Percentiles rank a stretch among this genome's conserved stretches.
phyloP scores from a whole-genome alignment of 1,284 basidiomycete genomes.

The Sporisorium scitamineum region DNA sequence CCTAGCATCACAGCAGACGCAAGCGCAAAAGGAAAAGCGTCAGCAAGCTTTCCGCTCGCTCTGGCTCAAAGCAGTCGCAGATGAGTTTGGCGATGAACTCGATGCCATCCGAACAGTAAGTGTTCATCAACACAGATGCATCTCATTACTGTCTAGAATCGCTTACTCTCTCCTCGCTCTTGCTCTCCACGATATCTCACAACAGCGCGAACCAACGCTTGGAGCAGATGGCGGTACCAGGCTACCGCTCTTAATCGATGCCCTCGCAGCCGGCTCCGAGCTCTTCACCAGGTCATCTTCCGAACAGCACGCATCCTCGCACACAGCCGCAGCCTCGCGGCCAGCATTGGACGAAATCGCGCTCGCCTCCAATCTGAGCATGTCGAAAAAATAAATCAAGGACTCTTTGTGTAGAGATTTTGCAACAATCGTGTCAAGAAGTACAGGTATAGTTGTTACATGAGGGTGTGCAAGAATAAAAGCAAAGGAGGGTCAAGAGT shows the following conservation, averaged over 20 bases:
- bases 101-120: slow-evolving; percentile 52
- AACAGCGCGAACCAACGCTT: slow-evolving; percentile 44
- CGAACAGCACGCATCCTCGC: not conserved
- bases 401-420: not conserved
- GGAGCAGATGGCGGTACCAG: slow-evolving; percentile 52
- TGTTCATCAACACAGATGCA: not conserved
- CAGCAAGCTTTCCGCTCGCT: slow-evolving; percentile 48
- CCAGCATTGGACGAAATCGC: slow-evolving; percentile 3
- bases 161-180: slow-evolving; percentile 6
- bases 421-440: not conserved
- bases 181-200: not conserved
- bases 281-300: slow-evolving; percentile 21
- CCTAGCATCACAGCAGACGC: slow-evolving; percentile 12
- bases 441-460: not conserved
- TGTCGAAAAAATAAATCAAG: not conserved
- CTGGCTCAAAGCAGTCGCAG: slow-evolving; percentile 58
- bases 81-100: slow-evolving; percentile 58
- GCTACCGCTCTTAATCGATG: slow-evolving; percentile 58
- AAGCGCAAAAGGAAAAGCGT: slow-evolving; percentile 25
- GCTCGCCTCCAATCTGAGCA: slow-evolving; percentile 28
- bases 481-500: not conserved
- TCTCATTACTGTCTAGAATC: not conserved
- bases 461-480: not conserved
- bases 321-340: not conserved
- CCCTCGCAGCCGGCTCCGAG: slow-evolving; percentile 52